Conservation (phyloP, 2,329 filamentous ascomycete genomes). For the Hypoxylon sp. region DNA sequence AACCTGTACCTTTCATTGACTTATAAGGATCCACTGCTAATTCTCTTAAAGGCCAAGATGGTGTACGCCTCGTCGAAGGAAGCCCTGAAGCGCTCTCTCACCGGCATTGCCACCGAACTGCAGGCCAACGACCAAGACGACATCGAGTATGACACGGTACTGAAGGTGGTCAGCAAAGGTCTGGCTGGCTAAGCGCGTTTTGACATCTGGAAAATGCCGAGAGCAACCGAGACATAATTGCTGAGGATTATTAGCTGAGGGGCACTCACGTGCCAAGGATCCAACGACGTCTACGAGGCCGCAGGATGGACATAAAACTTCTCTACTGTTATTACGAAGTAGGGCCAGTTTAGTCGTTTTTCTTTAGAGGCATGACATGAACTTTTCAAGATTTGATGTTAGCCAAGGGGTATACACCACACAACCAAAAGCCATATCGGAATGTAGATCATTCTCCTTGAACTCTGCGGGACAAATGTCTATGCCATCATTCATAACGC, state of each 20-base stretch:
- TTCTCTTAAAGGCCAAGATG: constrained; percentile 79
- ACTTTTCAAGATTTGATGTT: constrained; percentile 52
- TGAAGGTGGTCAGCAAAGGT: constrained; percentile 75
- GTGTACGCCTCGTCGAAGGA: constrained; percentile 91
- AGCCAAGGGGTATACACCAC: constrained; percentile 51
- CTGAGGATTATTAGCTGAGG: constrained; percentile 35
- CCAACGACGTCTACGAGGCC: constrained; percentile 47
- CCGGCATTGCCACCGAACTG: constrained; percentile 79
- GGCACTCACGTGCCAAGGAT: constrained; percentile 39
- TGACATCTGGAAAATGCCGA: constrained; percentile 22
- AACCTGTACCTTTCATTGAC: background rate
- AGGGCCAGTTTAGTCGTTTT: constrained; percentile 48
- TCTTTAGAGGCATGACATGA: constrained; percentile 50
- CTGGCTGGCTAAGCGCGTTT: constrained; percentile 60
- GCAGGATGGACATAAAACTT: constrained; percentile 43
- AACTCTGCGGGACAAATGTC: constrained; percentile 34
- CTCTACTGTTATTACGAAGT: constrained; percentile 38
- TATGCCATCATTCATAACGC: constrained; percentile 34
- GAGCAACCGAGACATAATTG: constrained; percentile 31
- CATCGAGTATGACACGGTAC: constrained; percentile 80
- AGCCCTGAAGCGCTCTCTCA: constrained; percentile 82
- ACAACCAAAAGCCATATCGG: constrained; percentile 48
- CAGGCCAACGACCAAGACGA: constrained; percentile 88
- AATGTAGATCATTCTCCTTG: constrained; percentile 49
- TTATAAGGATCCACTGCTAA: constrained; percentile 23